phyloP scores from a whole-genome alignment of 352 stramenopile genomes.

The Globisporangium echinulatum region DNA sequence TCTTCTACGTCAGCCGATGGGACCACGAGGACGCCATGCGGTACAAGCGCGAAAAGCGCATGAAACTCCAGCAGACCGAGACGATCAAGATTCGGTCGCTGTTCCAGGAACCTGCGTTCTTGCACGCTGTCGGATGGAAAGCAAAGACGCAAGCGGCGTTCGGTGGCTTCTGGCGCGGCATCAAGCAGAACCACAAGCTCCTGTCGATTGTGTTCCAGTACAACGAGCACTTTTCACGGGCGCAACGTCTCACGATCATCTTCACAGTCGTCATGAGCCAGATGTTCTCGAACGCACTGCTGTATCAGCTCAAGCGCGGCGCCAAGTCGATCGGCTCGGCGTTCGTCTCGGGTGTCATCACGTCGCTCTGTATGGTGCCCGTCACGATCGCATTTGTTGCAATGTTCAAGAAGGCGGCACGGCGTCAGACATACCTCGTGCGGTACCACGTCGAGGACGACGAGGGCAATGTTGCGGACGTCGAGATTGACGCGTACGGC shows the following conservation, averaged over 20 bases:
- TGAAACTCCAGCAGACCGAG: constrained; percentile 30
- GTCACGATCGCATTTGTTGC: constrained; percentile 56
- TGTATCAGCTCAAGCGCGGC: constrained; percentile 48
- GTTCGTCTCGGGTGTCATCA: constrained; percentile 50
- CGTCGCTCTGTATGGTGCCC: constrained; percentile 56
- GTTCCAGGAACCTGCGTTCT: constrained; percentile 57
- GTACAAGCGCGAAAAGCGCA: constrained; percentile 29
- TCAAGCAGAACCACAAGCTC: constrained; percentile 68
- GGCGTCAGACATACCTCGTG: constrained; percentile 52
- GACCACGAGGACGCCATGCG: constrained; percentile 36
- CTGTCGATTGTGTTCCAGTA: constrained; percentile 69
- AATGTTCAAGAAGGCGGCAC: constrained; percentile 68
- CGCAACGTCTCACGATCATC: constrained; percentile 56
- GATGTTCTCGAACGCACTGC: constrained; percentile 64
- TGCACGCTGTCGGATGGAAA: constrained; percentile 36
- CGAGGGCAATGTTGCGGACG: constrained; percentile 47
- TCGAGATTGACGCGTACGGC: constrained; percentile 62
- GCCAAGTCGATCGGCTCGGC: constrained; percentile 38
- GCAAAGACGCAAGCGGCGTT: constrained; percentile 35
- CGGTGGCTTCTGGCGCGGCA: constrained; percentile 31
- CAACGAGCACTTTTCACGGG: constrained; percentile 58
- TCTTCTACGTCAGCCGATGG: constrained; percentile 63
- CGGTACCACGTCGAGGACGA: constrained; percentile 61
- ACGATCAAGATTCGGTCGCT: constrained; percentile 52
- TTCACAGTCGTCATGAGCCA: constrained; percentile 67